Evolutionary conservation across 208 protist species (phyloP).

Genomic region (Trypanosoma lewisi): DNA sequence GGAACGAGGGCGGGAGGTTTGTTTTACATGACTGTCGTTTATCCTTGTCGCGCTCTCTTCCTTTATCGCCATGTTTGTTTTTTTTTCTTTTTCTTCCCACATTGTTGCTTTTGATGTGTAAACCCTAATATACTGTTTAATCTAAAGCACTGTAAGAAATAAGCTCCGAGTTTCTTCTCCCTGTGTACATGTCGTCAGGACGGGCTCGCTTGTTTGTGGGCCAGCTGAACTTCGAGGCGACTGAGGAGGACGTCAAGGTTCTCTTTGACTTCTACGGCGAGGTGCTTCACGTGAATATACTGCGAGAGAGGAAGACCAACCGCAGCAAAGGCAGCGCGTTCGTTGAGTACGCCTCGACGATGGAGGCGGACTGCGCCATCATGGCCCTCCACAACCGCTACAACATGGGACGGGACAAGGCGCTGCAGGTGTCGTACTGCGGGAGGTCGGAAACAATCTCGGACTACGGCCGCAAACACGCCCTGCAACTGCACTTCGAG

Average conservation of each 20-base stretch:
- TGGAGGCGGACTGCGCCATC: constrained; percentile 75
- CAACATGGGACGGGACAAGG: constrained; percentile 76
- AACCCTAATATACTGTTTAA: no score
- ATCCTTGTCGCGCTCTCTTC: no score
- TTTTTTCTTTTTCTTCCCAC: no score
- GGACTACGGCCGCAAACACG: constrained; percentile 61
- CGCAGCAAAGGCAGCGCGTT: constrained; percentile 56
- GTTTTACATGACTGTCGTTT: no score
- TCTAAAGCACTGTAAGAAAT: no score
- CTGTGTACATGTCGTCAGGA: neutral
- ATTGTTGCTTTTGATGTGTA: no score
- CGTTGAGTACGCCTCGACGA: constrained; percentile 63
- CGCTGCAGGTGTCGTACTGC: constrained; percentile 79
- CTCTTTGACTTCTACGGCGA: constrained; percentile 78
- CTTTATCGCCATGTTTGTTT: no score
- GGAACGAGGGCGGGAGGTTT: no score
- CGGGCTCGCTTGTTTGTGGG: constrained; percentile 64
- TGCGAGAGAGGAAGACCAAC: constrained; percentile 51
- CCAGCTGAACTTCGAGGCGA: constrained; percentile 72
- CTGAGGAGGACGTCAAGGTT: constrained; percentile 55
- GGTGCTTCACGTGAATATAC: constrained; percentile 68
- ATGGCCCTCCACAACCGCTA: constrained; percentile 60
- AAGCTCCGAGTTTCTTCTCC: no score
- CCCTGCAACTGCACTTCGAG: constrained; percentile 46
- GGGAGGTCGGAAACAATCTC: constrained; percentile 55